These are phyloP conservation scores for Saturnispora saitoi DNA, from an alignment of 805 yeast species.

Conservation along the genomic window DNA sequence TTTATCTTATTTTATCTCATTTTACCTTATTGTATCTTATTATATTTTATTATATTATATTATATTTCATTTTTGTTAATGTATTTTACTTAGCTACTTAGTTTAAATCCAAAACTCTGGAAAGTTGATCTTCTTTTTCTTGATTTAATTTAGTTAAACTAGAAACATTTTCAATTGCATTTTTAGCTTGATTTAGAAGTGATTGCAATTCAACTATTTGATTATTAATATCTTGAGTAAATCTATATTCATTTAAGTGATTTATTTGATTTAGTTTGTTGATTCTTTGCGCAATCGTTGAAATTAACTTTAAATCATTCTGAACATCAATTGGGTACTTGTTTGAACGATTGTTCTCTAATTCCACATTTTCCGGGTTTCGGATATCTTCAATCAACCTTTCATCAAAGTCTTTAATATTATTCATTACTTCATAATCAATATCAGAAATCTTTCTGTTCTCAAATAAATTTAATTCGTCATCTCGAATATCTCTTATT, in stretches of 20 bases:
- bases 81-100: not conserved
- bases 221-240: not conserved
- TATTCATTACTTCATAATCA: conserved; percentile 11
- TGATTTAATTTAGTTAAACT: not conserved
- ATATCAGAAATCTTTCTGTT: conserved; percentile 10
- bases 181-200: not conserved
- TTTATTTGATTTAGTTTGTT: not conserved
- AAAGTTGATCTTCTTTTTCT: not conserved
- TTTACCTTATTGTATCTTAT: not conserved
- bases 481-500: conserved; percentile 13
- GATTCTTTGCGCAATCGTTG: not conserved
- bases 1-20: not conserved
- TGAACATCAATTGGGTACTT: not conserved
- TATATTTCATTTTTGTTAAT: too few relatives aligned
- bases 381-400: not conserved
- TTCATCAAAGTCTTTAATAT: not conserved
- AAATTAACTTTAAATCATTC: not conserved
- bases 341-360: not conserved
- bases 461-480: conserved; percentile 11
- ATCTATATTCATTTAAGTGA: not conserved
- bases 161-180: not conserved
- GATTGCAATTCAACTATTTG: not conserved
- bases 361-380: not conserved
- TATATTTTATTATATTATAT: not conserved
- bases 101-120: not conserved